Evolutionary conservation across 169 alveolate genomes (phyloP).

Genomic region (Cystoisospora suis): DNA sequence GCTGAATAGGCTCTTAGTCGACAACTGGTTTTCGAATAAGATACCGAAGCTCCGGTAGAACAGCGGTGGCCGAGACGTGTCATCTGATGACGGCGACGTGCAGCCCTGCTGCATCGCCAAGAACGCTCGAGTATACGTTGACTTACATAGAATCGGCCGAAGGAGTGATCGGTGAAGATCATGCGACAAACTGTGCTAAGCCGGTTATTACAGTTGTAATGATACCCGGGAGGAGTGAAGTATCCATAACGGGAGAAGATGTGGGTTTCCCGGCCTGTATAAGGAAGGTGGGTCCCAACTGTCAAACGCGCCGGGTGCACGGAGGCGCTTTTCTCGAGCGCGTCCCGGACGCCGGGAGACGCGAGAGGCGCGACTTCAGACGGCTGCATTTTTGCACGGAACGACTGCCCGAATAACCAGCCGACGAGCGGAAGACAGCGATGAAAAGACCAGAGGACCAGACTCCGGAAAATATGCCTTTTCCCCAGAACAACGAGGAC

Average conservation of each 20-base stretch:
- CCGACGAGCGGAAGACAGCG: background rate
- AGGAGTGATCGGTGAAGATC: background rate
- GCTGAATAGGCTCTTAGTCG: no score
- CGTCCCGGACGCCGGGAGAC: conserved; percentile 30
- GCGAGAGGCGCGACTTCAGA: background rate
- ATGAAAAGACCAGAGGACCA: background rate
- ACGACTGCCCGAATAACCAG: background rate
- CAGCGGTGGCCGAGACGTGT: no score
- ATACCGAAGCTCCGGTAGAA: no score
- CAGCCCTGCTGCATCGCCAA: no score
- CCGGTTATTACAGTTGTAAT: conserved; percentile 33
- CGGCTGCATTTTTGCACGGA: conserved; percentile 10
- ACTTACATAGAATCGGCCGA: conserved; percentile 3
- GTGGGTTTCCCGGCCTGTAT: conserved; percentile 61
- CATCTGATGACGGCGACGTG: no score
- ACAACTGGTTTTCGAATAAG: no score
- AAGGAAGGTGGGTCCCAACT: conserved; percentile 60
- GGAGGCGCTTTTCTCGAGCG: conserved; percentile 13
- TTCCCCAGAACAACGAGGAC: no score
- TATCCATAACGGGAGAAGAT: conserved; percentile 61
- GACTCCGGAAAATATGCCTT: background rate
- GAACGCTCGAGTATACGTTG: no score
- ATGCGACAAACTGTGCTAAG: background rate
- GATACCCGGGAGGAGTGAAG: conserved; percentile 60
- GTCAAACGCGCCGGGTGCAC: conserved; percentile 56